Conservation (phyloP, 495 filamentous ascomycete species). For the Neurospora sublineolata region DNA sequence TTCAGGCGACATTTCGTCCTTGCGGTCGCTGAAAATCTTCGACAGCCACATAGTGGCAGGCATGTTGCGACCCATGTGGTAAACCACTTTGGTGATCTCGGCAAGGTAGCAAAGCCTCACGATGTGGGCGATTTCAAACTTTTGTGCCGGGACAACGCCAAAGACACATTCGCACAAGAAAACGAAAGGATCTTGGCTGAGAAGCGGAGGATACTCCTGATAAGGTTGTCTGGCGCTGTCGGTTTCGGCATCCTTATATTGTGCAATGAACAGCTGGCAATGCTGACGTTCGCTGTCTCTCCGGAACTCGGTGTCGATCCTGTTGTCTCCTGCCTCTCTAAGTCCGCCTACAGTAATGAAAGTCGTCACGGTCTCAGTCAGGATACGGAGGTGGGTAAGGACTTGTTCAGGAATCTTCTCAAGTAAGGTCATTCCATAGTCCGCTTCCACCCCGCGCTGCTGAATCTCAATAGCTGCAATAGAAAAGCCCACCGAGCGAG, state of each 20-base stretch:
- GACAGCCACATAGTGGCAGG: conserved; percentile 27
- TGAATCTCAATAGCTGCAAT: conserved; percentile 86
- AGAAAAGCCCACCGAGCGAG: conserved; percentile 69
- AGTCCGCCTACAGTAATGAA: conserved; percentile 70
- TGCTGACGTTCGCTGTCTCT: conserved; percentile 62
- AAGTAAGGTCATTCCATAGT: conserved; percentile 64
- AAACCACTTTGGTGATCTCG: conserved; percentile 72
- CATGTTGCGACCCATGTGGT: conserved; percentile 37
- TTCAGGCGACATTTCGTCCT: conserved; percentile 20
- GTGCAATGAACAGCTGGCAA: conserved; percentile 58
- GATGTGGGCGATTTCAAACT: conserved; percentile 69
- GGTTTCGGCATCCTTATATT: conserved; percentile 33
- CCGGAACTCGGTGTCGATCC: conserved; percentile 54
- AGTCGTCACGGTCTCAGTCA: conserved; percentile 77
- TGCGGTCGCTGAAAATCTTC: conserved; percentile 19
- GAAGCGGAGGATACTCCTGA: conserved; percentile 50
- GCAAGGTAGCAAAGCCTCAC: conserved; percentile 84
- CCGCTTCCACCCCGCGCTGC: conserved; percentile 73
- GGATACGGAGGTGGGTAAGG: conserved; percentile 78
- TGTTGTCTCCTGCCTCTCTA: conserved; percentile 45
- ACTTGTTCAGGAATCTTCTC: conserved; percentile 72
- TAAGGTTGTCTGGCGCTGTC: conserved; percentile 19
- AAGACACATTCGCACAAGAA: conserved; percentile 75
- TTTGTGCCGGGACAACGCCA: conserved; percentile 32
- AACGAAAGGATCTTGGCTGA: conserved; percentile 70